Conservation (phyloP, 2,329 filamentous ascomycete genomes). For the Ophiostoma sp. region DNA sequence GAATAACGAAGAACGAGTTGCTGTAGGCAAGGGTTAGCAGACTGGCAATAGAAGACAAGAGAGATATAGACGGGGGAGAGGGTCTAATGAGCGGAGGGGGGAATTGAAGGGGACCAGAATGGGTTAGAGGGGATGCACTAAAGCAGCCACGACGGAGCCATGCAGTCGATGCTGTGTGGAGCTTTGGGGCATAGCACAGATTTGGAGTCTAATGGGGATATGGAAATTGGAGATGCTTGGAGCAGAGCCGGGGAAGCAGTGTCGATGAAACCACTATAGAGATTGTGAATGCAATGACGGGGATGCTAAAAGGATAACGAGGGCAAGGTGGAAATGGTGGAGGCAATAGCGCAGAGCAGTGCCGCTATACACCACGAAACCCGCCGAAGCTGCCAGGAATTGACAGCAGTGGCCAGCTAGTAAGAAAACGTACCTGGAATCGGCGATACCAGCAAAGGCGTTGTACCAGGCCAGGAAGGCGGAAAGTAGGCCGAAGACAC, state of each 20-base stretch:
- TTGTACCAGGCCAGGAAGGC: conserved; percentile 86
- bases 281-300: neutral
- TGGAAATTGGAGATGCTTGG: conserved; percentile 13
- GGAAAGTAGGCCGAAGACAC: conserved; percentile 72
- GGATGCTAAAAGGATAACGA: neutral
- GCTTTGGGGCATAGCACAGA: neutral
- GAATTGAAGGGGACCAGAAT: neutral
- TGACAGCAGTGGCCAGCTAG: neutral
- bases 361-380: neutral
- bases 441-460: conserved; percentile 73
- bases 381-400: neutral
- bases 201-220: conserved; percentile 4
- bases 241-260: neutral
- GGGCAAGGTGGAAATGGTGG: conserved; percentile 10
- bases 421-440: conserved; percentile 50
- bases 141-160: neutral
- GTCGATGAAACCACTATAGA: neutral
- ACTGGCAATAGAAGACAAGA: neutral
- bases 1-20: conserved; percentile 83
- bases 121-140: neutral
- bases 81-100: neutral
- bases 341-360: neutral
- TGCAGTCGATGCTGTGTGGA: conserved; percentile 7
- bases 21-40: conserved; percentile 39
- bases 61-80: neutral